A percentile compares a stretch with the other conserved stretches of the same genome.
Evolutionary conservation across 768 basidiomycete species (phyloP).

Genomic region (Leccinum disarticulatum): DNA sequence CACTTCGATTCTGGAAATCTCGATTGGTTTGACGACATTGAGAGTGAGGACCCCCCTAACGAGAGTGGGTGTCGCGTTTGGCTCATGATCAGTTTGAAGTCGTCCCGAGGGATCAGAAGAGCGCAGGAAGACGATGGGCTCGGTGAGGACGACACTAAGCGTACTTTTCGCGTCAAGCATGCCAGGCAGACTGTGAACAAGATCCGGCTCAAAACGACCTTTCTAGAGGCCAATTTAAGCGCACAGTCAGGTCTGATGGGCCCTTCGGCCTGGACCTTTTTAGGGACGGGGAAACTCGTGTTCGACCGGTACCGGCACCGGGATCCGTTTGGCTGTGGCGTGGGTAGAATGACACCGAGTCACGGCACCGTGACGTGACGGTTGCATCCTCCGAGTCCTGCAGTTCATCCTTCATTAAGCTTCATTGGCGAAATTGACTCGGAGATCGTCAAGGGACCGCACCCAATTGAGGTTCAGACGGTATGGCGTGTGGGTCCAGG

Average conservation of each 20-base stretch:
- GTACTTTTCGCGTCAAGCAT: constrained; percentile 39
- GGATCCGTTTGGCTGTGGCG: no score
- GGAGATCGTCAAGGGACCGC: no score
- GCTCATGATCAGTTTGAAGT: constrained; percentile 19
- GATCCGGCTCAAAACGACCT: neutral
- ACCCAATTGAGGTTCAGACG: no score
- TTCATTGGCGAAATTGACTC: no score
- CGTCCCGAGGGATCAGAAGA: constrained; percentile 48
- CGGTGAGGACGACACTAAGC: constrained; percentile 61
- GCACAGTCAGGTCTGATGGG: neutral
- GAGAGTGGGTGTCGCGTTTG: constrained; percentile 55
- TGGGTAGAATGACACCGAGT: no score
- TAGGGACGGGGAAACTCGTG: no score
- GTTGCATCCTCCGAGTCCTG: no score
- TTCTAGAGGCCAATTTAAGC: neutral
- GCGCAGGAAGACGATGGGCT: constrained; percentile 73
- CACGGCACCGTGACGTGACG: no score
- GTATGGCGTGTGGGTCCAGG: no score
- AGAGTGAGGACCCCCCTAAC: constrained; percentile 67
- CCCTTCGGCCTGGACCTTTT: no score
- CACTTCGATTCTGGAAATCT: constrained; percentile 82
- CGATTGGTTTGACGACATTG: constrained; percentile 71
- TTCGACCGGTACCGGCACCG: no score
- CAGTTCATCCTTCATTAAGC: no score
- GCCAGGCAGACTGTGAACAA: neutral